Percentiles rank a stretch among this genome's conserved stretches.
Conservation (phyloP, 495 filamentous ascomycete genomes). For the Trypethelium eluteriae region DNA sequence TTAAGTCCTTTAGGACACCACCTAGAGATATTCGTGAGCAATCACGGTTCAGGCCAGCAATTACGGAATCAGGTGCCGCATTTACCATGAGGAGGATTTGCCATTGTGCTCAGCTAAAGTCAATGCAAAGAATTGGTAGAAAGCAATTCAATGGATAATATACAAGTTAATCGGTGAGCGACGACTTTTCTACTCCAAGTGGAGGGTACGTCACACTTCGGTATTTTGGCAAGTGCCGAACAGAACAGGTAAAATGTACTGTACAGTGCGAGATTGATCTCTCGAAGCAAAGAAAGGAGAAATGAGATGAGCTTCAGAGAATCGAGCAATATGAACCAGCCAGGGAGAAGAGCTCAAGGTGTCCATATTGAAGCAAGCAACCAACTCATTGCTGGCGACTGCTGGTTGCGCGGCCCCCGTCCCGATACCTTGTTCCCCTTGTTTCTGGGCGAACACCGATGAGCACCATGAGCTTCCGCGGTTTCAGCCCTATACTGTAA, state of each 20-base stretch:
- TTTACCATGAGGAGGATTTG: constrained; percentile 73
- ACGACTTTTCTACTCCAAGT: neutral
- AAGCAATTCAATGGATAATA: neutral
- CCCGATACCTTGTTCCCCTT: neutral
- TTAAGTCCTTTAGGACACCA: constrained; percentile 91
- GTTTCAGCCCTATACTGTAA: neutral
- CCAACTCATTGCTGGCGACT: neutral
- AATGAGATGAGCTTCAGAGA: neutral
- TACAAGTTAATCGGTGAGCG: too few relatives aligned
- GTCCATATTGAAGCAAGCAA: neutral
- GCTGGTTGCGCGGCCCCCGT: constrained; percentile 5
- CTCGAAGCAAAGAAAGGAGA: too few relatives aligned
- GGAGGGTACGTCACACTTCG: neutral
- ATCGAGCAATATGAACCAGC: neutral
- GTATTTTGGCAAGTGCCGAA: neutral
- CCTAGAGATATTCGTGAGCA: constrained; percentile 34
- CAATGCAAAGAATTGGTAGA: constrained; percentile 1
- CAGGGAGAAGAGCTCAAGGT: neutral
- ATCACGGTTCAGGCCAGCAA: neutral
- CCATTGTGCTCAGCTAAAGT: constrained; percentile 42
- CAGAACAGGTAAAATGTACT: too few relatives aligned
- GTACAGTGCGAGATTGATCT: too few relatives aligned
- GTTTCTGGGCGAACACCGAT: neutral
- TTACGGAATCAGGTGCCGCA: neutral
- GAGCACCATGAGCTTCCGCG: neutral